Evolutionary conservation across 83 land plant genomes (phyloP), one percentile per base, ranked within the genome.

Genomic region (Diphasiastrum complanatum): DNA sequence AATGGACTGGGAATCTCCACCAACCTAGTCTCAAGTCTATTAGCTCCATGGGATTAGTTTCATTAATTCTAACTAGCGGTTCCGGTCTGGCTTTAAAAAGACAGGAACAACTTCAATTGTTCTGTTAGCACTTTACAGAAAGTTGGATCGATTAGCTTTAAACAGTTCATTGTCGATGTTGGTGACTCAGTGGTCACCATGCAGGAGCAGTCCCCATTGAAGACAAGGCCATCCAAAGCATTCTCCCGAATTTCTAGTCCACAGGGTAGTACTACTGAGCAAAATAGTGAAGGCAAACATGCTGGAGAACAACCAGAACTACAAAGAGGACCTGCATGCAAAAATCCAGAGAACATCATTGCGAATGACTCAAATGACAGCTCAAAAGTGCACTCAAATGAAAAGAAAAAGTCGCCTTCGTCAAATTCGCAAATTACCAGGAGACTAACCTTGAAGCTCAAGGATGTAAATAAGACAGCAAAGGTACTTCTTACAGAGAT

Each of bases 391-490:
- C 19, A 47, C 3, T 10, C 10, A 19, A 2, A 3, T 19, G 24
- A 12, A 19, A 19, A 10, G 24, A 47, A 25, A 47, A 4, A 12
- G 3, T 10, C 11, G 24, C 24, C 8, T 8, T 8, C 8, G 43
- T 25, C 49, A 22, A 5, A 29, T 3, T 33, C 36, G 37, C 14
- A 16, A 56, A 41, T 78, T 22, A 61, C 67, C 65, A 28, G 78
- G 70, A 85, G 89, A 1, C 64, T 91, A 50, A 87, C 97, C 0
- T 40, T 82, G 30, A 91, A 83, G 76, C 78, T 91, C 25, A 87
- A 87, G 40, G 87, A 85, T 61, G 76, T 87, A 24, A 79, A 77
- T 62, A 82, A 79, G 64, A 77, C 45, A 66, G 95, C 95, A 3
- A 91, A 87, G 97, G 95, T 86, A 3, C 1, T 29, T 18, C 12